Conservation (phyloP, 1,284 basidiomycete genomes). For the Moesziomyces antarcticus region DNA sequence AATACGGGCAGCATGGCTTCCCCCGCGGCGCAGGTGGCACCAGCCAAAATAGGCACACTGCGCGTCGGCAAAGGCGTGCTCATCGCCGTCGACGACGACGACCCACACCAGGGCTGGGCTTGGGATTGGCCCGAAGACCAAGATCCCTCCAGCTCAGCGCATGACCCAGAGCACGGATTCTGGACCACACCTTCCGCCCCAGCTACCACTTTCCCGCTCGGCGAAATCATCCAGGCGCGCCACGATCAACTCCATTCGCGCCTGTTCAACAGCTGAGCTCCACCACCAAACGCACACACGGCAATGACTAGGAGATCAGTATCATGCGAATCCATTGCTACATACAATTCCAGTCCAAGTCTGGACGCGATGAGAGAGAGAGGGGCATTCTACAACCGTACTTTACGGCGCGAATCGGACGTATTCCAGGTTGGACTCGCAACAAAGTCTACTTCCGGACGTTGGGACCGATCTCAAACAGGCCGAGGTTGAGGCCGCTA, state of each 20-base stretch:
- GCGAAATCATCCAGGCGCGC: slow-evolving; percentile 88
- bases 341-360: not conserved
- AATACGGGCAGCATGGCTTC: slow-evolving; percentile 9
- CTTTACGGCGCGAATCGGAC: not conserved
- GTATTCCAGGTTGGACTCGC: not conserved
- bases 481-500: slow-evolving; percentile 12
- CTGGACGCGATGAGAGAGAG: not conserved
- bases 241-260: slow-evolving; percentile 95
- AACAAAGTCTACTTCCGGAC: slow-evolving; percentile 6
- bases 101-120: slow-evolving; percentile 49
- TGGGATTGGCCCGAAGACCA: slow-evolving; percentile 67
- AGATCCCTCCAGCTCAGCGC: not conserved
- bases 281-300: too few relatives aligned
- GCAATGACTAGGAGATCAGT: not conserved
- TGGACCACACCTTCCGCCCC: slow-evolving; percentile 69
- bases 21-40: not conserved
- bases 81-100: slow-evolving; percentile 38
- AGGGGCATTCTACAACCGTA: not conserved
- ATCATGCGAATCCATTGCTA: slow-evolving; percentile 6
- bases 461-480: slow-evolving; percentile 40
- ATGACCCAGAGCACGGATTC: slow-evolving; percentile 38
- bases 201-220: slow-evolving; percentile 92
- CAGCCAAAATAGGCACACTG: slow-evolving; percentile 3
- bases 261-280: slow-evolving; percentile 80
- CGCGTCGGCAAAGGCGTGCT: slow-evolving; percentile 20